A percentile compares a stretch with the other conserved stretches of the same genome.
phyloP scores from a whole-genome alignment of 179 eudicot species.

The Drosera spatulata region DNA sequence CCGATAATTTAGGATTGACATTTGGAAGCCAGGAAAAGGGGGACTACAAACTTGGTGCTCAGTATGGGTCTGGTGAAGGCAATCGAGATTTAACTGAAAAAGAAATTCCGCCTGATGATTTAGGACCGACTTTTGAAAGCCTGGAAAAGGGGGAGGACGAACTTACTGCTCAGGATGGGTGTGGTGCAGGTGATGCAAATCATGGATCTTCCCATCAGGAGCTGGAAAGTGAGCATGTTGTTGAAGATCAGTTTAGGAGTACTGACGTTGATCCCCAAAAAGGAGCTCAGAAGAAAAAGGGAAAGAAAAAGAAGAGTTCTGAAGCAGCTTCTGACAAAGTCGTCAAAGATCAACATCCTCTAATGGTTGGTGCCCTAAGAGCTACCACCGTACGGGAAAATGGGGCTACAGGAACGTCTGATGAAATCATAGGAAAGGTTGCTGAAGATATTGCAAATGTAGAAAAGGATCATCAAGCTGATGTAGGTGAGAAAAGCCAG shows the following conservation, averaged over 20 bases:
- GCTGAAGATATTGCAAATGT: not conserved
- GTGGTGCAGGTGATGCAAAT: slow-evolving; percentile 5
- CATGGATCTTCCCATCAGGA: slow-evolving; percentile 8
- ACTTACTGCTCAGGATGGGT: not conserved
- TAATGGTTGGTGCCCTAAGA: not conserved
- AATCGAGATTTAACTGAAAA: no score
- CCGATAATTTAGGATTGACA: not conserved
- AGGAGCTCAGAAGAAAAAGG: slow-evolving; percentile 4
- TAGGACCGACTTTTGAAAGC: no score
- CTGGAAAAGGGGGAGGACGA: not conserved
- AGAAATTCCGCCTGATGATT: no score
- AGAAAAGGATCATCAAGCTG: not conserved
- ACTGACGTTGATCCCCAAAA: slow-evolving; percentile 7
- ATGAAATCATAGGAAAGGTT: not conserved
- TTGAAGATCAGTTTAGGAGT: slow-evolving; percentile 4
- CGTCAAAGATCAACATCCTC: slow-evolving; percentile 3
- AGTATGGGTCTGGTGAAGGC: no score
- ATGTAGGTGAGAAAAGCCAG: not conserved
- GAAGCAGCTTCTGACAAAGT: not conserved
- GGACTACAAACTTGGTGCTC: no score
- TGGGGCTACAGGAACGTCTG: not conserved
- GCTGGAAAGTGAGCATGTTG: slow-evolving; percentile 1
- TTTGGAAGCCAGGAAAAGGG: no score
- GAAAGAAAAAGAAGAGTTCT: slow-evolving; percentile 5
- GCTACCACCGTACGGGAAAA: not conserved